Base-by-base conservation (phyloP, 176 grass and related monocot species). In the Triticum monococcum region DNA sequence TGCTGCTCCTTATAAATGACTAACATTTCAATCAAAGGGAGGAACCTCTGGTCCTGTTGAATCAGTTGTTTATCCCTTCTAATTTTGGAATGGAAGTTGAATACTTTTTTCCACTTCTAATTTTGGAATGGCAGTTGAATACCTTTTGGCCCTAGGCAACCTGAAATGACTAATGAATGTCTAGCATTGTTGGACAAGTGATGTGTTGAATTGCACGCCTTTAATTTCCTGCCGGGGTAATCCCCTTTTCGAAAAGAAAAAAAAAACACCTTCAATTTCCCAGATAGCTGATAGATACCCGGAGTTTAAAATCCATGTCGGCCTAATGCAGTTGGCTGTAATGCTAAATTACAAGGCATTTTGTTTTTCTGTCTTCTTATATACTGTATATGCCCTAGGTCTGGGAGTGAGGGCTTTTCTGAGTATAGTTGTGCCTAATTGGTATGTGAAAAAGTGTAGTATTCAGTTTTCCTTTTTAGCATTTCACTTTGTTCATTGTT, bases 1-100 rank as follows among this genome's bases (percentile, higher is more conserved):
- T 63, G 50, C 64, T 31, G 54, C 32, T n/a, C n/a, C n/a, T 20
- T 64, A 50, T 64, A 52, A 38, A 70, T 41, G 46, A 4, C 12
- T 78, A 45, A 13, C 64, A 32, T 59, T 54, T 73, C 68, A 40
- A 45, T 66, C 12, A 46, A 18, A 48, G 52, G 45, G 6, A 28
- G n/a, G 17, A 67, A 56, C 24, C 57, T 67, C 41, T 74, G 50
- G 17, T 82, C 13, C 12, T 37, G 8, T 13, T 61, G 62, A 69
- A 71, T 45, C 22, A 64, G 9, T 37, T 79, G 25, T 61, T 82
- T 36, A 82, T 70, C 73, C 36, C 20, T 83, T 83, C 25, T 50
- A 25, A 24, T 87, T 75, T 35, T 56, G 16, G 37, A 43, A 32
- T 17, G 40, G 40, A 46, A 65, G 13, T 24, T 35, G 57, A 67